These are phyloP conservation scores for Schoenoplectus triqueter DNA, from an alignment of 202 grass and related monocot species.

Conservation along the genomic window DNA sequence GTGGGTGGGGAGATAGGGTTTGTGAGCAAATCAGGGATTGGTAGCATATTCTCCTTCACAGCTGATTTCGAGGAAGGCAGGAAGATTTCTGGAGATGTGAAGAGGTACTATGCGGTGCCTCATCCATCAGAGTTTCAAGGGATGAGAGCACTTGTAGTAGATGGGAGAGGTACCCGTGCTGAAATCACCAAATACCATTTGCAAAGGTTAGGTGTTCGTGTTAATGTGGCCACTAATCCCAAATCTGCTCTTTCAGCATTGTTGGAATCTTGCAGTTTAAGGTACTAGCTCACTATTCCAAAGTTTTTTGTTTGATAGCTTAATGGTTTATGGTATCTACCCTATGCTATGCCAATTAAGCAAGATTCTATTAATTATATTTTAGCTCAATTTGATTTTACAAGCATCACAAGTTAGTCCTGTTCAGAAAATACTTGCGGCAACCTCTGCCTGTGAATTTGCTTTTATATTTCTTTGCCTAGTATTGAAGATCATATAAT, in stretches of 20 bases:
- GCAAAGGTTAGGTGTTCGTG: constrained; percentile 63
- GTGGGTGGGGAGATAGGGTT: constrained; percentile 72
- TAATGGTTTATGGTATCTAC: not conserved
- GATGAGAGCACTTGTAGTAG: constrained; percentile 70
- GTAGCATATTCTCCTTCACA: constrained; percentile 79
- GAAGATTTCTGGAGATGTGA: constrained; percentile 54
- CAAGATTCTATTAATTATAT: not conserved
- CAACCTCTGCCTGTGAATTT: not conserved
- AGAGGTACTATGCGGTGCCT: constrained; percentile 52
- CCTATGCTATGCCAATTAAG: not conserved
- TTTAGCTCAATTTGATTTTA: not conserved
- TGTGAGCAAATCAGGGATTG: constrained; percentile 57
- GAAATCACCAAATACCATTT: constrained; percentile 67
- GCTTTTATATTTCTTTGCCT: not conserved
- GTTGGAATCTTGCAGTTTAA: constrained; percentile 60
- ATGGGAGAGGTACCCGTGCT: constrained; percentile 63
- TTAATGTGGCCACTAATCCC: constrained; percentile 46
- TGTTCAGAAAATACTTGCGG: not conserved
- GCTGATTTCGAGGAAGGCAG: constrained; percentile 53
- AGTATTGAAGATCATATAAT: not conserved
- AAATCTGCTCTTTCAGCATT: constrained; percentile 60
- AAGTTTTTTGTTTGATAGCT: constrained; percentile 4
- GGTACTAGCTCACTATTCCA: constrained; percentile 45
- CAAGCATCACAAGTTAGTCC: not conserved
- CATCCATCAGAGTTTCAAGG: constrained; percentile 61